Evolutionary conservation across 257 asterid genomes (phyloP), one percentile per base, ranked within the genome.

Genomic region (Paraleonurus japonicus): DNA sequence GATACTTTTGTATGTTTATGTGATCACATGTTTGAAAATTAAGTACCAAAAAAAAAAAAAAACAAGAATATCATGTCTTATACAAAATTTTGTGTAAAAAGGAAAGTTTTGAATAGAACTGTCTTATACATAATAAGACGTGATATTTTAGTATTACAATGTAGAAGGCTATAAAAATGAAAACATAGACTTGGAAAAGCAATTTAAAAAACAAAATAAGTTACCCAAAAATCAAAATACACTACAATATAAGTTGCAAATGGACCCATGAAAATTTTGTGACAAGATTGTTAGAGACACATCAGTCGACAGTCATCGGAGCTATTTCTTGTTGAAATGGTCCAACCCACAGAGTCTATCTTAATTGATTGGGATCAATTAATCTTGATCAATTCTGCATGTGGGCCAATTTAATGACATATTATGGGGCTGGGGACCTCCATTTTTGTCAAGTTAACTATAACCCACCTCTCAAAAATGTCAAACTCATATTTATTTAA

Each of bases 321-420:
- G 39, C 30, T 35, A 62, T 62, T 62, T 35, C 26, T 1, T 33
- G 23, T 69, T 53, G 65, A 69, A 69, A 12, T 69, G 65, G 65
- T 69, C 71, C 48, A 62, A 50, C 35, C 26, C 55, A 30, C 51
- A 54, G 24, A 71, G 7, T 32, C 39, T 45, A 70, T 58, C 35
- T 45, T 15, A 70, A 76, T 76, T 19, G 58, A 61, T 78, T 73
- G 64, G 37, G 62, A 12, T 58, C 70, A 58, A 12, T 58, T 65
- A 58, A 59, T 59, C 48, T 68, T 69, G 39, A 71, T 54, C 58
- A 61, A 61, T 73, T 58, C 61, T 53, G 81, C 85, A 71, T 75
- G 81, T 81, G 81, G 80, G 65, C 30, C 51, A 30, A 78, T 54
- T 81, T 63, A 75, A 72, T 78, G 81, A 32, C 65, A 64, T 63